Evolutionary conservation across 1,284 basidiomycete genomes (phyloP).

Genomic region (Macrocystidia cucumis): DNA sequence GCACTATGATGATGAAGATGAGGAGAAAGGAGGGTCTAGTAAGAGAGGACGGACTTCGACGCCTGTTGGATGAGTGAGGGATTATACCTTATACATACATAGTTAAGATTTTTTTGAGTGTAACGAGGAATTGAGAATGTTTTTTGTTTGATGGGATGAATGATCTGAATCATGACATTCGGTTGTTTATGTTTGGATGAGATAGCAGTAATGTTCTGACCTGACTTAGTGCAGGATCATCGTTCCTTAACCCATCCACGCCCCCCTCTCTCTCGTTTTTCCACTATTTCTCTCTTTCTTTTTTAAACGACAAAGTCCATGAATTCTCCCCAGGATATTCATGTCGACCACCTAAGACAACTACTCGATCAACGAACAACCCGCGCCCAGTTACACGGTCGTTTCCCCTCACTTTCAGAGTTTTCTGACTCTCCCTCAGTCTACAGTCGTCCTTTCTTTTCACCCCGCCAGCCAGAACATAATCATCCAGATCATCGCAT

Average conservation of each 20-base stretch:
- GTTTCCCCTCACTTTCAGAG: conserved; percentile 46
- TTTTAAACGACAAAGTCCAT: conserved; percentile 23
- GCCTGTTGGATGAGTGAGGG: no score
- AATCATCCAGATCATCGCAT: conserved; percentile 16
- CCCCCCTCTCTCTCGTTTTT: conserved; percentile 9
- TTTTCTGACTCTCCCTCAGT: conserved; percentile 61
- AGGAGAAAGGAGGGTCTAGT: no score
- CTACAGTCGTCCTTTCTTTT: conserved; percentile 53
- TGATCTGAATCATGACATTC: no score
- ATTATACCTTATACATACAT: no score
- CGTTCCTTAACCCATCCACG: conserved; percentile 5
- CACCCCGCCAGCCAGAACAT: conserved; percentile 28
- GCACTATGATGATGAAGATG: conserved; percentile 18
- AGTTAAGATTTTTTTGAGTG: no score
- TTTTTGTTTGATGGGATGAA: no score
- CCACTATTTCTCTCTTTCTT: conserved; percentile 11
- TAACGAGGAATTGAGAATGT: no score
- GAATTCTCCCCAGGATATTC: conserved; percentile 21
- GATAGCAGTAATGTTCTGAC: no score
- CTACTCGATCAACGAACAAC: conserved; percentile 49
- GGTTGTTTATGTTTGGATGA: no score
- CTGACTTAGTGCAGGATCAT: no score
- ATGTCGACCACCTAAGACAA: conserved; percentile 39
- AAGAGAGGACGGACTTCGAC: no score
- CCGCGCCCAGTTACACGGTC: conserved; percentile 38